Conservation (phyloP, 1,139 yeast genomes). For the Yamadazyma sp. region DNA sequence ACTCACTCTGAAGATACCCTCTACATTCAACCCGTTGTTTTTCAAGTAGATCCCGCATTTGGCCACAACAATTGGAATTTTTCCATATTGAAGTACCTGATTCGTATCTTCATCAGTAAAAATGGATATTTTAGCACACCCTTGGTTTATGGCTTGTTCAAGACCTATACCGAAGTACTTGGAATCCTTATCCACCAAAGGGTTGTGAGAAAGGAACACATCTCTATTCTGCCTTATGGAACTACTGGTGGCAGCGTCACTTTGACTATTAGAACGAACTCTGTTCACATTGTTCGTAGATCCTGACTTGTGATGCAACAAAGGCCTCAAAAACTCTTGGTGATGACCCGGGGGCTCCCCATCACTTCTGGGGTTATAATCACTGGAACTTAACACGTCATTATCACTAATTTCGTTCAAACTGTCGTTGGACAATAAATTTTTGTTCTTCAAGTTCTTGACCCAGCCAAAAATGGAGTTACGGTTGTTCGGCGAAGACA, state of each 20-base stretch:
- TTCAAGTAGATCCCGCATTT: constrained; percentile 88
- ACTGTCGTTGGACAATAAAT: constrained; percentile 40
- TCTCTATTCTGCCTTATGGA: constrained; percentile 57
- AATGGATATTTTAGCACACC: constrained; percentile 73
- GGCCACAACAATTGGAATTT: constrained; percentile 89
- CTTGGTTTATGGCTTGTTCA: constrained; percentile 66
- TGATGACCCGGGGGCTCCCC: constrained; percentile 22
- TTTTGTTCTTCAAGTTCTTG: constrained; percentile 42
- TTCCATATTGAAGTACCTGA: constrained; percentile 67
- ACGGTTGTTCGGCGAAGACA: constrained; percentile 43
- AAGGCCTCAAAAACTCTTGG: constrained; percentile 44
- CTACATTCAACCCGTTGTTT: constrained; percentile 70
- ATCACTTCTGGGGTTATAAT: constrained; percentile 21
- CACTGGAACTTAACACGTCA: constrained; percentile 19
- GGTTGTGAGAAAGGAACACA: constrained; percentile 49
- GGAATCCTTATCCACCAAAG: constrained; percentile 47
- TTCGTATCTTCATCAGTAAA: constrained; percentile 51
- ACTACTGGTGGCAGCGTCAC: constrained; percentile 14
- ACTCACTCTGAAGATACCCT: constrained; percentile 91
- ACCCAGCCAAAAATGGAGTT: constrained; percentile 51
- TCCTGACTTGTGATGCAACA: constrained; percentile 49
- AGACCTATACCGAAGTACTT: constrained; percentile 85
- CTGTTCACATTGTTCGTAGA: constrained; percentile 50
- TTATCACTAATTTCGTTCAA: constrained; percentile 40
- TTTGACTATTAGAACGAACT: constrained; percentile 36